These are phyloP conservation scores for Candida yuanshanica DNA, from an alignment of 805 yeast genomes.

Conservation along the genomic window DNA sequence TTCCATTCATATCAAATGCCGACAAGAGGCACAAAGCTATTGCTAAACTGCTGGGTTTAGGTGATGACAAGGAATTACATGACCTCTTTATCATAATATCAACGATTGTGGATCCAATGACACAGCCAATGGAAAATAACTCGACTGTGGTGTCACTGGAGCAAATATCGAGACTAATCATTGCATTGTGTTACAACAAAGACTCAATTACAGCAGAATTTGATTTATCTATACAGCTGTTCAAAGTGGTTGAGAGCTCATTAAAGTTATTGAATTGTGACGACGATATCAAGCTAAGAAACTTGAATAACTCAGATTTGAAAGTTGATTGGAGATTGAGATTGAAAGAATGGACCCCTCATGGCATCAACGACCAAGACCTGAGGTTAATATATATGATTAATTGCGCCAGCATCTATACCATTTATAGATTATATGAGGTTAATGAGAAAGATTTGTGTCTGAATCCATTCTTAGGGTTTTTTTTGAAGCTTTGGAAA, in stretches of 20 bases:
- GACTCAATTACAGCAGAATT: slow-evolving; percentile 28
- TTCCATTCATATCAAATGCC: slow-evolving; percentile 21
- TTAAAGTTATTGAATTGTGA: slow-evolving; percentile 33
- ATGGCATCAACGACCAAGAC: slow-evolving; percentile 28
- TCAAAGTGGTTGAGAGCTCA: slow-evolving; percentile 33
- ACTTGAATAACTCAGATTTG: slow-evolving; percentile 34
- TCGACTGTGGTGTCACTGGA: slow-evolving; percentile 48
- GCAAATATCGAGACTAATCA: slow-evolving; percentile 44
- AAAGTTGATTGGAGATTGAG: slow-evolving; percentile 28
- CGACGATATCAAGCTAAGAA: slow-evolving; percentile 37
- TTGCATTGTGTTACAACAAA: slow-evolving; percentile 27
- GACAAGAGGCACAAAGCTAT: slow-evolving; percentile 28
- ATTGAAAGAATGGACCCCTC: slow-evolving; percentile 34
- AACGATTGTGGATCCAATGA: slow-evolving; percentile 51
- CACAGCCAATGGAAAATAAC: slow-evolving; percentile 64
- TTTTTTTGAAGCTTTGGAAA: slow-evolving; percentile 60
- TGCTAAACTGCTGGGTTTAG: slow-evolving; percentile 22
- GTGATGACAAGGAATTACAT: slow-evolving; percentile 9
- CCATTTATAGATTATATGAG: slow-evolving; percentile 39
- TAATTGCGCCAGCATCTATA: slow-evolving; percentile 34
- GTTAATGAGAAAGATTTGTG: slow-evolving; percentile 33
- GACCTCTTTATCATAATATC: slow-evolving; percentile 26
- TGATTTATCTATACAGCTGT: slow-evolving; percentile 27
- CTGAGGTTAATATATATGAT: slow-evolving; percentile 42
- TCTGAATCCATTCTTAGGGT: slow-evolving; percentile 57